A percentile compares a stretch with the other conserved stretches of the same genome.
Evolutionary conservation across 2,329 filamentous ascomycete species (phyloP).

Genomic region (Colletotrichum limetticola): DNA sequence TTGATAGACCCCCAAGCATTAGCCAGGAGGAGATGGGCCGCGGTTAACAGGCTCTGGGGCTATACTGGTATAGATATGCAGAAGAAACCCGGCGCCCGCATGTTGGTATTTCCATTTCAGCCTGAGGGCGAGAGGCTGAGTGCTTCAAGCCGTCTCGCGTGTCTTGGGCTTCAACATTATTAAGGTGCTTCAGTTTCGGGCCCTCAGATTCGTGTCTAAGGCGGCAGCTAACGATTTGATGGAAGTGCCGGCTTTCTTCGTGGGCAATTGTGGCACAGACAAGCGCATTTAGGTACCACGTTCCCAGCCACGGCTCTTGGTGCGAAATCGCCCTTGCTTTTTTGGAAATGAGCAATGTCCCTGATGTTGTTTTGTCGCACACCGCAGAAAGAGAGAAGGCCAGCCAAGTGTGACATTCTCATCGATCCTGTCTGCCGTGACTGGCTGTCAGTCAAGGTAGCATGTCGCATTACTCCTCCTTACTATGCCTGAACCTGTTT

Average conservation of each 20-base stretch:
- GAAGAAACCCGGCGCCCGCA: neutral
- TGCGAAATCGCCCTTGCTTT: conserved; percentile 1
- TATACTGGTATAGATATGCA: too few relatives aligned
- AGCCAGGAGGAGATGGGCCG: neutral
- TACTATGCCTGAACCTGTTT: neutral
- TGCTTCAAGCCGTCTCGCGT: neutral
- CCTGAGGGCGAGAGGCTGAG: neutral
- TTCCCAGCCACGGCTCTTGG: conserved; percentile 10
- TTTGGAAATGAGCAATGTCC: conserved; percentile 20
- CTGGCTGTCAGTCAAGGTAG: neutral
- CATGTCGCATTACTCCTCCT: neutral
- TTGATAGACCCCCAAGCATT: conserved; percentile 5
- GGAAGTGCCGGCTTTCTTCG: conserved; percentile 10
- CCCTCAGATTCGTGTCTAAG: conserved; percentile 12
- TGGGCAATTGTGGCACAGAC: conserved; percentile 16
- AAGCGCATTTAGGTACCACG: conserved; percentile 7
- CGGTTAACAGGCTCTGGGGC: neutral
- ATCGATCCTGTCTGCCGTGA: neutral
- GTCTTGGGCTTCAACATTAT: neutral
- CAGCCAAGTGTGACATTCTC: neutral
- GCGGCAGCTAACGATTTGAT: conserved; percentile 30
- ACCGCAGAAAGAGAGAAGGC: neutral
- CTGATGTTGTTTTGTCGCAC: conserved; percentile 10
- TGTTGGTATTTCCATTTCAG: neutral
- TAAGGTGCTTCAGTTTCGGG: neutral